Evolutionary conservation across 1,139 yeast genomes (phyloP).

Genomic region (Pichia sp.): DNA sequence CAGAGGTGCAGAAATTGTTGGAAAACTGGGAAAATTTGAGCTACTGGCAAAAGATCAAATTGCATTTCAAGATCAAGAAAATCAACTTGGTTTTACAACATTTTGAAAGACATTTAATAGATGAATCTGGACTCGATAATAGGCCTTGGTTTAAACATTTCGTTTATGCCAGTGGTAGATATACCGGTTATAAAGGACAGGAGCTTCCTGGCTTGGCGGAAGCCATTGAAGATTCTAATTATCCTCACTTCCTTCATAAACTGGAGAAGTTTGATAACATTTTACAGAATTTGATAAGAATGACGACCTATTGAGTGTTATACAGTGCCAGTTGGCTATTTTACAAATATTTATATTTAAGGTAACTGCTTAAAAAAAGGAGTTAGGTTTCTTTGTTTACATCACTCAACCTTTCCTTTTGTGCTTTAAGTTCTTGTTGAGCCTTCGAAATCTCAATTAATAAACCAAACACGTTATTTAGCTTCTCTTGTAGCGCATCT

Average conservation of each 20-base stretch:
- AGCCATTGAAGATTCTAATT: conserved; percentile 64
- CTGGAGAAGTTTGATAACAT: conserved; percentile 10
- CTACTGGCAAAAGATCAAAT: conserved; percentile 36
- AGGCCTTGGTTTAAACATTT: conserved; percentile 87
- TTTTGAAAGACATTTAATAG: conserved; percentile 61
- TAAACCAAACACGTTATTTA: not conserved
- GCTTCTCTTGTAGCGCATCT: not conserved
- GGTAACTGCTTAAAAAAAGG: no score
- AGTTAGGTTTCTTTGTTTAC: no score
- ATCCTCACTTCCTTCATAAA: conserved; percentile 36
- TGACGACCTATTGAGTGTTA: not conserved
- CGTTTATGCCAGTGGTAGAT: conserved; percentile 76
- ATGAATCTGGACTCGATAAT: conserved; percentile 52
- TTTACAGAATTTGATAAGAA: conserved; percentile 6
- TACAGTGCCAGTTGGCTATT: not conserved
- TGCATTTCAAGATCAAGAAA: conserved; percentile 15
- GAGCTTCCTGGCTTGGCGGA: conserved; percentile 74
- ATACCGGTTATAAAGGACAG: conserved; percentile 82
- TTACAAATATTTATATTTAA: not conserved
- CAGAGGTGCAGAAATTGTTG: conserved; percentile 29
- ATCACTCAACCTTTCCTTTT: no score
- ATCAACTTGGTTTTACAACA: conserved; percentile 34
- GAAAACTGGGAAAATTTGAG: conserved; percentile 27
- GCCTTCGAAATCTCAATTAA: conserved; percentile 1
- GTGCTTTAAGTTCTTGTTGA: not conserved